These are phyloP conservation scores for Populus alba DNA, from an alignment of 345 rosid species.

Conservation along the genomic window DNA sequence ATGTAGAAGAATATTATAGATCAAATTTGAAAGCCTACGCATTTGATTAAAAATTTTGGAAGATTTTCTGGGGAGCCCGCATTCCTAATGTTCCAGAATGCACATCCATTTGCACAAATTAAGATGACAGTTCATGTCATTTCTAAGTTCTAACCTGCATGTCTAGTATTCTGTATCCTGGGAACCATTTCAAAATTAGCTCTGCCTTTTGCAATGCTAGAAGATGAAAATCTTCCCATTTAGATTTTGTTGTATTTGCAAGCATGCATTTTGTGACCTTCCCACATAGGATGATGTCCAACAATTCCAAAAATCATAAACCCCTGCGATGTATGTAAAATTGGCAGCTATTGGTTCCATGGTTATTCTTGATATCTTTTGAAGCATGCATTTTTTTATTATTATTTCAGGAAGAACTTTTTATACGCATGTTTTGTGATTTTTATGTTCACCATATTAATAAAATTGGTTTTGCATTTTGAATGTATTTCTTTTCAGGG, in stretches of 20 bases:
- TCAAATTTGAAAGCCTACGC: not conserved
- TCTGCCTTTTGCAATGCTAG: not conserved
- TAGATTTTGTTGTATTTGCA: not conserved
- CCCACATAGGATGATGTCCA: not conserved
- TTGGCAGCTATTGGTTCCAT: not conserved
- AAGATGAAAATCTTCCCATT: not conserved
- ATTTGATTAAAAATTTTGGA: not conserved
- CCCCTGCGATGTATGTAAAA: not conserved
- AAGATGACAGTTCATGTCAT: not conserved
- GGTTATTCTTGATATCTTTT: not conserved
- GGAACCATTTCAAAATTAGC: not conserved
- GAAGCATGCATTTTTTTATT: not conserved
- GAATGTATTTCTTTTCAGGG: constrained; percentile 40
- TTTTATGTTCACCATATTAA: not conserved
- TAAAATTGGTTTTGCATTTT: not conserved
- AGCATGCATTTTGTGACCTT: not conserved
- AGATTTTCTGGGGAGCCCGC: not conserved
- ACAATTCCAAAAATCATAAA: not conserved
- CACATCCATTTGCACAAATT: not conserved
- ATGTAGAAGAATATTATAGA: not conserved
- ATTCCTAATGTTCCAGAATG: not conserved
- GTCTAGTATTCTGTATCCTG: not conserved
- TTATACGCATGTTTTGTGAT: not conserved
- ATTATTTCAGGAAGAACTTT: not conserved
- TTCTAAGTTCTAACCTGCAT: not conserved